These are phyloP conservation scores for Claviceps fusiformis DNA, from an alignment of 2,329 filamentous ascomycete species.

Conservation along the genomic window DNA sequence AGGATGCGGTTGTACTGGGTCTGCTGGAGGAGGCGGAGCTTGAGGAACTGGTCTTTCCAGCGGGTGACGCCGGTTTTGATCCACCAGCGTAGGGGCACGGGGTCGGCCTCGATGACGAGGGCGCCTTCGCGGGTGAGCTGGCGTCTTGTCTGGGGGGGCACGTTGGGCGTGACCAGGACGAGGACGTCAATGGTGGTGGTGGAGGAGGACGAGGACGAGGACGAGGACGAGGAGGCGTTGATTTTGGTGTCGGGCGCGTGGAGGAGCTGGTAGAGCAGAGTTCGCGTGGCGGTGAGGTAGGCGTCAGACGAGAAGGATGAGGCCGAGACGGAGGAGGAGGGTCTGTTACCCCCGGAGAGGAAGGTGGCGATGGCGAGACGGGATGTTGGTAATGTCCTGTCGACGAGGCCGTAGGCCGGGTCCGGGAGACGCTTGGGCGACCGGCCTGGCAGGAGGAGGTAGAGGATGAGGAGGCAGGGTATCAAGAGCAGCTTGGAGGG, in stretches of 20 bases:
- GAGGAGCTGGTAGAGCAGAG: conserved; percentile 27
- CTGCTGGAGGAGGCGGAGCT: conserved; percentile 27
- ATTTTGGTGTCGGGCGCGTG: conserved; percentile 22
- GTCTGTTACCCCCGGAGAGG: background rate
- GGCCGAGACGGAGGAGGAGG: background rate
- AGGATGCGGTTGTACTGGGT: conserved; percentile 26
- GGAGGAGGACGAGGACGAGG: too few relatives aligned
- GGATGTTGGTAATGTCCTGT: background rate
- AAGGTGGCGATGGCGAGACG: conserved; percentile 2
- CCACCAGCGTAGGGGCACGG: conserved; percentile 16
- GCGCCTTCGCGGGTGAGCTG: background rate
- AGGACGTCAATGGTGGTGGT: background rate
- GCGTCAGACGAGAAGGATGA: background rate
- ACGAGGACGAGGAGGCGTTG: conserved; percentile 9
- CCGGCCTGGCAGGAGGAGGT: background rate
- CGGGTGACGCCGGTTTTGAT: conserved; percentile 21
- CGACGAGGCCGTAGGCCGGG: background rate
- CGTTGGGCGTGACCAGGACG: background rate
- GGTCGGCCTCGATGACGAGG: conserved; percentile 10
- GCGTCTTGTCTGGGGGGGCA: background rate
- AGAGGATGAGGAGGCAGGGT: background rate
- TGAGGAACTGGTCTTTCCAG: conserved; percentile 29
- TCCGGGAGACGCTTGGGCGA: background rate
- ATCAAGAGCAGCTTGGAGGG: background rate
- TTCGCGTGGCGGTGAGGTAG: conserved; percentile 25